Evolutionary conservation across 352 stramenopile genomes (phyloP), one percentile per base, ranked within the genome.

Genomic region (Phytopythium ostracodes): DNA sequence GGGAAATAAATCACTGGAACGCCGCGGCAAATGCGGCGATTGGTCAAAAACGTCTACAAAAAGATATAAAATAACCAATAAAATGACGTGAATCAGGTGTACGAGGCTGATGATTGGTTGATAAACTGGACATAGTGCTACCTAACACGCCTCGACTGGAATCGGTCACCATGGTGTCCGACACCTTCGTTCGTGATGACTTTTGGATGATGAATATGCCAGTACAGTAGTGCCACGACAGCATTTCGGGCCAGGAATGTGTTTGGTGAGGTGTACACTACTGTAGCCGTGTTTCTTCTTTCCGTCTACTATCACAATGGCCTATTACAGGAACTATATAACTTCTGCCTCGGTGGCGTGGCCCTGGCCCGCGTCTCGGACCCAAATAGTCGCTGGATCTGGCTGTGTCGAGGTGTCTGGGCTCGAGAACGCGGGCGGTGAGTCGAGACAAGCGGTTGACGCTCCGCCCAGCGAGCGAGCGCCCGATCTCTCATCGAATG

Each of bases 1-100:
- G 29, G n/a, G 2, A 12, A 11, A 29, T 24, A n/a, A 58, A 58
- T 38, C 52, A 58, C 18, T 58, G 52, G 52, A 58, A 58, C 52
- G 24, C 11, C n/a, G 29, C 29, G 27, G 18, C 31, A 56, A 56
- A 27, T 25, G 1, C 9, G n/a, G 5, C 42, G 42, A 49, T 49
- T 49, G 42, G 42, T 10, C 2, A 22, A 49, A n/a, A n/a, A n/a
- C n/a, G n/a, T n/a, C n/a, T n/a, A n/a, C n/a, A n/a, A n/a, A n/a
- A n/a, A n/a, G n/a, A n/a, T n/a, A n/a, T n/a, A n/a, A n/a, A n/a
- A n/a, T n/a, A n/a, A n/a, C n/a, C n/a, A n/a, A n/a, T n/a, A n/a
- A n/a, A n/a, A n/a, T n/a, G n/a, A n/a, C n/a, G n/a, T 31, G 7
- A 20, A 33, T 22, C 10, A n/a, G 22, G 46, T 33, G 15, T 12